phyloP scores from a whole-genome alignment of 208 protist genomes.

The Spongospora subterranea region DNA sequence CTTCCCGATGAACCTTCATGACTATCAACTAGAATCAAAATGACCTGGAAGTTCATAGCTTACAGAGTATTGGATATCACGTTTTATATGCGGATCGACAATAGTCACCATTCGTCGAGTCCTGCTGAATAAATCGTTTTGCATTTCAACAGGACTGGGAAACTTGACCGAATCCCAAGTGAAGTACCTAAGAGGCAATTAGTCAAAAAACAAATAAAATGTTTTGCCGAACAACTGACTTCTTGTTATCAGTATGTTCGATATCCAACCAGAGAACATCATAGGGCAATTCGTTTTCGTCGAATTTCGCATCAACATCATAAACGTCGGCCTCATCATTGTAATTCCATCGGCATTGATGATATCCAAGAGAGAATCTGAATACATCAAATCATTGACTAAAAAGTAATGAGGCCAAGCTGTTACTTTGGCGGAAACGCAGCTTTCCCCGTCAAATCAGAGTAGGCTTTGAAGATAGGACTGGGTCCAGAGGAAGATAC shows the following conservation, averaged over 20 bases:
- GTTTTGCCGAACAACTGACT: slow-evolving; percentile 56
- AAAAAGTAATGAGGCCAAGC: not conserved
- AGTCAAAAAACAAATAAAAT: not conserved
- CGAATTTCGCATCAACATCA: slow-evolving; percentile 62
- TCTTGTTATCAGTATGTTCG: slow-evolving; percentile 97
- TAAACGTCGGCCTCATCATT: slow-evolving; percentile 86
- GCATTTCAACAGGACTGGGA: slow-evolving; percentile 87
- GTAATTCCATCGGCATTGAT: slow-evolving; percentile 97
- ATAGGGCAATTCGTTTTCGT: slow-evolving; percentile 63
- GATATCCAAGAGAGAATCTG: slow-evolving; percentile 92
- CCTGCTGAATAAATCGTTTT: slow-evolving; percentile 75
- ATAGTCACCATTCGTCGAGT: slow-evolving; percentile 88
- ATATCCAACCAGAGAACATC: slow-evolving; percentile 99
- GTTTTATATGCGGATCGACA: slow-evolving; percentile 97
- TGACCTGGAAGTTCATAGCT: not conserved
- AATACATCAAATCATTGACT: not conserved
- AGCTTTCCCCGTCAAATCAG: slow-evolving; percentile 87
- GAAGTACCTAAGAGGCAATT: slow-evolving; percentile 86
- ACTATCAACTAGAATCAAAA: not conserved
- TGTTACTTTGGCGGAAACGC: slow-evolving; percentile 85
- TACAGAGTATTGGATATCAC: slow-evolving; percentile 73
- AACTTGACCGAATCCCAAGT: slow-evolving; percentile 95
- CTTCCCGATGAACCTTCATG: slow-evolving; percentile 26
- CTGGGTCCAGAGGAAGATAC: slow-evolving; percentile 81
- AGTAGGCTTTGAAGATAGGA: slow-evolving; percentile 91